Evolutionary conservation across 805 yeast genomes (phyloP), one percentile per base, ranked within the genome.

Genomic region (Zygotorulaspora danielsina): DNA sequence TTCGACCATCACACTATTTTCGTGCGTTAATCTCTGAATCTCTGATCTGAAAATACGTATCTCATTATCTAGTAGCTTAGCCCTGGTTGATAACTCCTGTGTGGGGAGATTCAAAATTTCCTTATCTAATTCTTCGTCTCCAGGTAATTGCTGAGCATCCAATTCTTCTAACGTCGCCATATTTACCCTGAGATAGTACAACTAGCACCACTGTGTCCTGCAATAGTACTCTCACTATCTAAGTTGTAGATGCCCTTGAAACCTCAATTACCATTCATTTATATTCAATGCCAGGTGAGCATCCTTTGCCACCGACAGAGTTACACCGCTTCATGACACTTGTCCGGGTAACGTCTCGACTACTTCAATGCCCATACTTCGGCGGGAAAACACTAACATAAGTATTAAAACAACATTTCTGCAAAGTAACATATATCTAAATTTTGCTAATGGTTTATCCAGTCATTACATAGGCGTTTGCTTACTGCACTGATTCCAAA

Each of bases 31-130:
- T 61, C 97, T 76, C 65, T 88, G 93, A 53, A 81, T 72, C 67
- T 93, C 98, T 5, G 96, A 84, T 55, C 84, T 76, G 82, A 93
- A 87, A 54, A 93, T 88, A 61, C 89, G 87, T 64, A 93, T 89
- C 61, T 93, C 97, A 62, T 93, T 93, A 57, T 90, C 97, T 54
- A 93, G 72, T 45, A 93, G 70, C 51, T 84, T 84, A 19, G 95
- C 78, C 55, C 97, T 79, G 61, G 86, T 89, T 59, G 75, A 71
- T 53, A 93, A 78, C 54, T 93, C 97, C 18, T 79, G 75, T 1
- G 95, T 81, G 25, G 96, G 76, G 35, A 87, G 76, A 45, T 68
- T 69, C 50, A 84, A 66, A 61, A 93, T 83, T 50, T 90, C 99
- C 50, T 78, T 79, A 60, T 87, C 96, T 46, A 89, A 67, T 48